Evolutionary conservation across 2,329 filamentous ascomycete genomes (phyloP).

Genomic region (Diaporthe ilicicola): DNA sequence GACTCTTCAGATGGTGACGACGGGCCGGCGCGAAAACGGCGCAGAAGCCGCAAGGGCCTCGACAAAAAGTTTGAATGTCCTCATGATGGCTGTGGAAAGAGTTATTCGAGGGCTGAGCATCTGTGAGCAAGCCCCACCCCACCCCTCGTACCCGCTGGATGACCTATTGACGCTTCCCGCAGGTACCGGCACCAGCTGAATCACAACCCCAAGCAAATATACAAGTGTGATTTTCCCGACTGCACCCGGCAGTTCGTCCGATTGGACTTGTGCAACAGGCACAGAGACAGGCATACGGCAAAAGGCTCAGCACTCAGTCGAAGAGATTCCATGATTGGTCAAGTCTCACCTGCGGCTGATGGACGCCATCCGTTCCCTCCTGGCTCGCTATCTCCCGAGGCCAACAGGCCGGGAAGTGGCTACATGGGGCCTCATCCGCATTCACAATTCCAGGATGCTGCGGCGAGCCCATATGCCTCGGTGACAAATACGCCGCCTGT

Average conservation of each 20-base stretch:
- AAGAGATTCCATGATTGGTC: conserved; percentile 72
- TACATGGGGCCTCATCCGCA: conserved; percentile 54
- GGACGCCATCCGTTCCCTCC: conserved; percentile 50
- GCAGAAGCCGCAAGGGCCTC: conserved; percentile 78
- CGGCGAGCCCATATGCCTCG: conserved; percentile 56
- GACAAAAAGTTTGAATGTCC: conserved; percentile 88
- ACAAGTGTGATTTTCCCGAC: conserved; percentile 89
- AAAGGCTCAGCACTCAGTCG: conserved; percentile 80
- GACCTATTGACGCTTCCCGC: conserved; percentile 38
- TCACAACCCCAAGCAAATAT: conserved; percentile 94
- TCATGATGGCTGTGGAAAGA: conserved; percentile 89
- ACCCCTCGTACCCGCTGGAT: background rate
- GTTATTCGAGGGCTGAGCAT: conserved; percentile 95
- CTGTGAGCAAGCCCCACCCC: conserved; percentile 65
- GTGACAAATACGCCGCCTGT: conserved; percentile 53
- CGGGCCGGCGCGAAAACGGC: conserved; percentile 65
- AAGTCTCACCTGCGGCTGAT: conserved; percentile 54
- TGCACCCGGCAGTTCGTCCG: conserved; percentile 92
- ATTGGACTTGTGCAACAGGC: conserved; percentile 88
- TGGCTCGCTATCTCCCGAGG: conserved; percentile 57
- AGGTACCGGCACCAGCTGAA: conserved; percentile 93
- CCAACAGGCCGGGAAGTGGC: conserved; percentile 52
- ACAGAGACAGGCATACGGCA: conserved; percentile 82
- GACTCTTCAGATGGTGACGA: conserved; percentile 60
- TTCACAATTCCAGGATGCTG: conserved; percentile 54